These are phyloP conservation scores for Trichocomaceae sp. DNA, from an alignment of 2,329 filamentous ascomycete genomes.

Conservation along the genomic window DNA sequence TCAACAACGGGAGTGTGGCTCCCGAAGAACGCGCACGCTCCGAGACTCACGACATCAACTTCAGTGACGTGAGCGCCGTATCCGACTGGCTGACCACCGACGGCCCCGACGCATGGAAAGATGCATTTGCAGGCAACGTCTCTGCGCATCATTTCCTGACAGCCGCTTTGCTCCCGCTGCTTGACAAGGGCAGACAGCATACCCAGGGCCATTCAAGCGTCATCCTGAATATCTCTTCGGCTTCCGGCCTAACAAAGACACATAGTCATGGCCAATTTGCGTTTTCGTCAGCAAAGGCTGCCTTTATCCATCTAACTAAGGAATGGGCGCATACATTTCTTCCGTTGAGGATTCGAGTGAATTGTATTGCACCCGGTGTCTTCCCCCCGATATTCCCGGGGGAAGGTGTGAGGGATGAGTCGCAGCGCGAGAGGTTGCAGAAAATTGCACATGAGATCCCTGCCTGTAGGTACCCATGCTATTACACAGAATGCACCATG, in stretches of 20 bases:
- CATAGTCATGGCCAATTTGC: slow-evolving; percentile 47
- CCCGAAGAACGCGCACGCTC: slow-evolving; percentile 48
- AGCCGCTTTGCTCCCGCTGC: slow-evolving; percentile 49
- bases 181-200: slow-evolving; percentile 43
- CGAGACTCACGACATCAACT: slow-evolving; percentile 22
- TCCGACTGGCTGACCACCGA: slow-evolving; percentile 16
- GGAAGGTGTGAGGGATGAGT: slow-evolving; percentile 40
- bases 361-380: slow-evolving; percentile 52
- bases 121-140: slow-evolving; percentile 49
- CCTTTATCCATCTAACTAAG: slow-evolving; percentile 48
- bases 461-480: slow-evolving; percentile 29
- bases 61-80: slow-evolving; percentile 13
- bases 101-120: slow-evolving; percentile 38
- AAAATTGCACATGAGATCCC: slow-evolving; percentile 45
- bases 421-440: slow-evolving; percentile 52
- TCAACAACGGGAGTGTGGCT: slow-evolving; percentile 40
- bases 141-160: slow-evolving; percentile 48
- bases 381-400: slow-evolving; percentile 56
- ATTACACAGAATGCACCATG: background rate
- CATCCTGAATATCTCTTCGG: slow-evolving; percentile 50
- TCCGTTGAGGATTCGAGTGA: slow-evolving; percentile 52
- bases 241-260: slow-evolving; percentile 47
- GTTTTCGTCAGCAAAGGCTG: slow-evolving; percentile 47
- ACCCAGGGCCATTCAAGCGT: slow-evolving; percentile 45
- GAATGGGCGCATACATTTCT: slow-evolving; percentile 50